Conservation (phyloP, 306 rosid genomes). For the Medicago arabica region DNA sequence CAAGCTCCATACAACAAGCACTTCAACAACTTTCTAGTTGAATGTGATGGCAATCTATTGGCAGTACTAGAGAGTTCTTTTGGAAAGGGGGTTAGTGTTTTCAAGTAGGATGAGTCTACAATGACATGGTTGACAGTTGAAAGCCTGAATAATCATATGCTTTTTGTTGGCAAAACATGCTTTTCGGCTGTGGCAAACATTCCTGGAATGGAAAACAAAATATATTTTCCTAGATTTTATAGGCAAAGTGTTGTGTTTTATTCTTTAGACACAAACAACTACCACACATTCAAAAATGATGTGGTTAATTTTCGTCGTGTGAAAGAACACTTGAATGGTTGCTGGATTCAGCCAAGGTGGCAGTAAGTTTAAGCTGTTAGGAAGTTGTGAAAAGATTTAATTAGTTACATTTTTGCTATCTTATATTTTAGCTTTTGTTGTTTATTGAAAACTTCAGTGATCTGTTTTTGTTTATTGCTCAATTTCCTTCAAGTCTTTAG, state of each 20-base stretch:
- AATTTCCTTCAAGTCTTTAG: too few relatives aligned
- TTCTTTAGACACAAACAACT: background rate
- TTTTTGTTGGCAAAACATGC: background rate
- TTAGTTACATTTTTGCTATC: too few relatives aligned
- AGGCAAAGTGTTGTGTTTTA: background rate
- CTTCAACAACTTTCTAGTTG: background rate
- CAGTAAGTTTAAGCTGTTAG: background rate
- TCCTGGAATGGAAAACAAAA: conserved; percentile 2
- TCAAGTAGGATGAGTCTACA: background rate
- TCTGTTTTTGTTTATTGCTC: too few relatives aligned
- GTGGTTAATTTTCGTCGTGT: background rate
- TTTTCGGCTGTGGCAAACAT: background rate
- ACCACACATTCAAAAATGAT: background rate
- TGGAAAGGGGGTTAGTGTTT: background rate
- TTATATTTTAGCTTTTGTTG: too few relatives aligned
- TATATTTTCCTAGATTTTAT: background rate
- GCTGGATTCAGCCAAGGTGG: background rate
- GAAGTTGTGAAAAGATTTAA: too few relatives aligned
- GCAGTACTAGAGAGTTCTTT: background rate
- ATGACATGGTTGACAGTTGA: background rate
- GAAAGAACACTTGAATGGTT: background rate
- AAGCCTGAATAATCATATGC: background rate
- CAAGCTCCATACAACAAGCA: background rate
- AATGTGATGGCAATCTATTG: background rate
- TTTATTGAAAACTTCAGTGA: too few relatives aligned